Percentiles rank a stretch among this genome's conserved stretches.
phyloP scores from a whole-genome alignment of 1,284 basidiomycete genomes.

The Boletus semigastroideus region DNA sequence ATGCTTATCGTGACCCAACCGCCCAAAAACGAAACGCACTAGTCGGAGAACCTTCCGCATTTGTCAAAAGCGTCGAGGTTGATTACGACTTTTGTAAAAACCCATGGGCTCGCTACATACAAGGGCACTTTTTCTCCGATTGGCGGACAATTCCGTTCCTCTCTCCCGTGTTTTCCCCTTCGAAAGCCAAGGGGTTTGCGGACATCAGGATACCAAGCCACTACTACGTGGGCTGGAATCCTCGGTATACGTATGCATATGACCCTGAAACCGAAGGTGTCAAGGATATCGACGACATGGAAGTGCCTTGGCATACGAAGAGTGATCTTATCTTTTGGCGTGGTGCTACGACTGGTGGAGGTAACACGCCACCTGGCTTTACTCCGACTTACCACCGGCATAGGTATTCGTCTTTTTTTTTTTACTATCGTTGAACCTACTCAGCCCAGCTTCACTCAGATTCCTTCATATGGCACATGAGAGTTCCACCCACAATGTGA shows the following conservation, averaged over 20 bases:
- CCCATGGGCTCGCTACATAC: constrained; percentile 81
- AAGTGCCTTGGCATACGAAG: constrained; percentile 81
- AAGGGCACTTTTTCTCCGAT: constrained; percentile 95
- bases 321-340: constrained; percentile 77
- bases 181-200: constrained; percentile 77
- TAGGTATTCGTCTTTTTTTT: constrained; percentile 45
- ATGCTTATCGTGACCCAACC: constrained; percentile 53
- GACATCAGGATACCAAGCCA: constrained; percentile 94
- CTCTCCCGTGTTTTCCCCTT: constrained; percentile 90
- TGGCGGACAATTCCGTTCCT: constrained; percentile 86
- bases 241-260: constrained; percentile 88
- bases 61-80: constrained; percentile 58
- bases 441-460: constrained; percentile 36
- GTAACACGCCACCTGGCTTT: constrained; percentile 83
- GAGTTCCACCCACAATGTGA: constrained; percentile 52
- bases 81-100: constrained; percentile 75
- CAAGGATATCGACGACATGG: constrained; percentile 77
- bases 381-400: constrained; percentile 86
- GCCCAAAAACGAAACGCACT: constrained; percentile 16
- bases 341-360: constrained; percentile 91
- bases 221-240: constrained; percentile 86
- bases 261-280: constrained; percentile 70
- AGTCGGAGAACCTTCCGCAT: constrained; percentile 54
- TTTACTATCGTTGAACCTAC: not conserved
- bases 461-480: constrained; percentile 81